Evolutionary conservation across 2,329 filamentous ascomycete species (phyloP), one percentile per base, ranked within the genome.

Genomic region (Cercospora sp.): DNA sequence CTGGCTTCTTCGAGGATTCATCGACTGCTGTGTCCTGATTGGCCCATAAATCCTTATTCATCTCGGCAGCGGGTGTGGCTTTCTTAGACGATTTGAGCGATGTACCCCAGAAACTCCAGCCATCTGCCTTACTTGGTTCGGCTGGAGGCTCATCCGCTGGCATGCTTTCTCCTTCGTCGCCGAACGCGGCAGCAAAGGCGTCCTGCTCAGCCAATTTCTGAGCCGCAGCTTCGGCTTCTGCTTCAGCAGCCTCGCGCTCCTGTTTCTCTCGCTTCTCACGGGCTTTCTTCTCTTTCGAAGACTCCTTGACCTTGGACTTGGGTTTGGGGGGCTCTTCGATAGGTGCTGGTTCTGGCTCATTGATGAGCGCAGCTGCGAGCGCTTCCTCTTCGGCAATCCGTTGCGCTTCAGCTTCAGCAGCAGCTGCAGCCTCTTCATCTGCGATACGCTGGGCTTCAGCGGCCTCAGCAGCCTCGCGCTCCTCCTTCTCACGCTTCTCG

Each of bases 101-200:
- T 53, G 81, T 77, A 65, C 82, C 82, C 80, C 80, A 83, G 64
- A 80, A 80, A 60, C 79, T 75, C 77, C 78, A 81, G 55, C 80
- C 81, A 59, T 77, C 75, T 30, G 76, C 72, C 69, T 77, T 75
- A 53, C 69, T 69, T 53, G 73, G 66, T 65, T 73, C 71, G 30
- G 62, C 64, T 48, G 74, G 72, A 20, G 72, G 64, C 18, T 68
- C 69, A n/a, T 72, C 71, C 9, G 71, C 75, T 18, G 71, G 70
- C 67, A 76, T 78, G 71, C 72, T 75, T 61, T 73, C 72, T 8
- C 60, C 66, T 65, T 79, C 78, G 16, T 79, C 78, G 28, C 71
- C 76, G 16, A 79, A 71, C 5, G 75, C 77, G 36, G 76, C 77
- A 30, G 76, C 78, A 60, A 79, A 79, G 12, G 76, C 76, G 20